Percentiles rank a stretch among this genome's conserved stretches.
phyloP scores from a whole-genome alignment of 2,329 filamentous ascomycete genomes.

The Penicillium sp. region DNA sequence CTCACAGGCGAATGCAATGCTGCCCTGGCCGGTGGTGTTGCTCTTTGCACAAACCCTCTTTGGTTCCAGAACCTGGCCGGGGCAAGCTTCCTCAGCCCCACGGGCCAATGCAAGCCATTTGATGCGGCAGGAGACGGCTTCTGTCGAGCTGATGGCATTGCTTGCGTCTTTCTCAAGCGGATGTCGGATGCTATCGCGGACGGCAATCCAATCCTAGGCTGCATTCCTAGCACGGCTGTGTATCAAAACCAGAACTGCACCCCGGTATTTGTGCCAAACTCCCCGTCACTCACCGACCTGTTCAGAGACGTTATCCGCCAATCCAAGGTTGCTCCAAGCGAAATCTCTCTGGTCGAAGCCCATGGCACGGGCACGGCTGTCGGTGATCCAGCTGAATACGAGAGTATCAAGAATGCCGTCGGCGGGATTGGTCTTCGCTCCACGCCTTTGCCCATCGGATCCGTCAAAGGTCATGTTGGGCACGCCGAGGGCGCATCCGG shows the following conservation, averaged over 20 bases:
- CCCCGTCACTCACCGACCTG: constrained; percentile 30
- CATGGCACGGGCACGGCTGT: constrained; percentile 37
- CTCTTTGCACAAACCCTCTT: constrained; percentile 32
- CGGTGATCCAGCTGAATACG: constrained; percentile 35
- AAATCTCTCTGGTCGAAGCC: constrained; percentile 37
- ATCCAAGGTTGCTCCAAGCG: constrained; percentile 22
- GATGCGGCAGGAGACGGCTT: constrained; percentile 54
- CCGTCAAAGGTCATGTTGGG: constrained; percentile 39
- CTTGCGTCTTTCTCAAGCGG: constrained; percentile 50
- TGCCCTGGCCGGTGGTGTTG: constrained; percentile 42
- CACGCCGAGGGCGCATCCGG: constrained; percentile 39
- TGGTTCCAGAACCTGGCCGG: constrained; percentile 33
- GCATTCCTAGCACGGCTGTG: constrained; percentile 34
- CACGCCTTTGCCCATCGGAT: constrained; percentile 26
- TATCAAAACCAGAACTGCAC: constrained; percentile 38
- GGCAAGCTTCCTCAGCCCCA: constrained; percentile 47
- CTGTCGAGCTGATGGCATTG: constrained; percentile 53
- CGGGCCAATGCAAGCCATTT: constrained; percentile 53
- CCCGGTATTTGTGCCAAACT: constrained; percentile 21
- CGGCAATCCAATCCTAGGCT: constrained; percentile 48
- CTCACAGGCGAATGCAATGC: constrained; percentile 25
- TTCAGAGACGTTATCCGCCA: constrained; percentile 30
- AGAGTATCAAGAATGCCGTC: constrained; percentile 26
- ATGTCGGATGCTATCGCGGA: constrained; percentile 50
- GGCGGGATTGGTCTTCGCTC: constrained; percentile 5